phyloP scores from a whole-genome alignment of 2,329 filamentous ascomycete species.

The Thielaviopsis euricoi region DNA sequence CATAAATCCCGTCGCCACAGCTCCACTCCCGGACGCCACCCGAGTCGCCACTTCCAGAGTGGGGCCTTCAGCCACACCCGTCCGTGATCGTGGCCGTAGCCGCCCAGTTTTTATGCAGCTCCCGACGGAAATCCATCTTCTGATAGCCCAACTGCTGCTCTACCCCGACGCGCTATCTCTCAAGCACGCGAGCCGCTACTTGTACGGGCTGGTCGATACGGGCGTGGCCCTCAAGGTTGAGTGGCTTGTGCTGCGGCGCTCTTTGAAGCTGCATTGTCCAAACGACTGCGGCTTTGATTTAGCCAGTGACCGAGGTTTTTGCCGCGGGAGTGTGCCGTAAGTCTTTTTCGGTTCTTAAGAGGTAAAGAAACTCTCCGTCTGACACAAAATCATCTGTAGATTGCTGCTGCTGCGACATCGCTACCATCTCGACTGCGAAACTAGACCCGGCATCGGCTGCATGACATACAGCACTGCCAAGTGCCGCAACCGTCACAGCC shows the following conservation, averaged over 20 bases:
- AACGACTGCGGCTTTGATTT: constrained; percentile 40
- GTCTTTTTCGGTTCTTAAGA: constrained; percentile 14
- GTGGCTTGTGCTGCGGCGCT: constrained; percentile 50
- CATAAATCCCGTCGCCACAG: not conserved
- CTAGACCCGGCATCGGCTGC: constrained; percentile 37
- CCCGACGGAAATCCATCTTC: constrained; percentile 50
- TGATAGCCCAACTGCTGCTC: constrained; percentile 41
- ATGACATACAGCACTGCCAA: constrained; percentile 33
- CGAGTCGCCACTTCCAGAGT: not conserved
- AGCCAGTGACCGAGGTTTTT: constrained; percentile 42
- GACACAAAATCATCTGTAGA: constrained; percentile 18
- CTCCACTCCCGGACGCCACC: not conserved
- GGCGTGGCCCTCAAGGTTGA: constrained; percentile 48
- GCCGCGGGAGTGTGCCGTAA: constrained; percentile 40
- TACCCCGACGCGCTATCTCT: constrained; percentile 57
- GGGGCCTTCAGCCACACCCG: not conserved
- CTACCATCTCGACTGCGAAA: constrained; percentile 45
- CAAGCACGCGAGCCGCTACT: constrained; percentile 48
- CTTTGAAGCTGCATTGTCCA: constrained; percentile 48
- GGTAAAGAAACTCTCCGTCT: not conserved
- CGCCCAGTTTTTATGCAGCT: constrained; percentile 23
- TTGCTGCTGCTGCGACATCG: constrained; percentile 41
- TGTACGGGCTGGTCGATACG: constrained; percentile 48
- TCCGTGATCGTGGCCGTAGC: too few species aligned
- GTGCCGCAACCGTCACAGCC: constrained; percentile 26